Base-by-base conservation (phyloP, 2,329 filamentous ascomycete genomes). In the Phialemonium atrogriseum region DNA sequence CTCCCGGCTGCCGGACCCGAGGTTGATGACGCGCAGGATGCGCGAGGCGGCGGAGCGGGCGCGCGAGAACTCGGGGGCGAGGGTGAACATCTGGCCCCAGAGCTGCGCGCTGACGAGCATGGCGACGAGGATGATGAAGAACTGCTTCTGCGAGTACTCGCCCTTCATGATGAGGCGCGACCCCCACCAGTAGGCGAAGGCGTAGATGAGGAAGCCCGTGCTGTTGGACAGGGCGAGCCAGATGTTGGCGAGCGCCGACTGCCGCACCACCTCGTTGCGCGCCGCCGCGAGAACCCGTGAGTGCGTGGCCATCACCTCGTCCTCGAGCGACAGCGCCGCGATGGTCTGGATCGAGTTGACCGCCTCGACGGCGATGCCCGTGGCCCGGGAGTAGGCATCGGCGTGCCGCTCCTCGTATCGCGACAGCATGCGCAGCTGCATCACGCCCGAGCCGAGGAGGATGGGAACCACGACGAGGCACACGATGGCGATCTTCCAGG, bases 171-270 rank as follows among this genome's bases (percentile, higher is more conserved):
- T 83, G 41, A 77, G 73, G 44, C 74, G 80, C 0, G 80, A 69
- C 3, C 82, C 82, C 80, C 82, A 88, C 80, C 81, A 88, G 54
- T 86, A 87, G 0, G 81, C 79, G 32, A 88, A 68, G 0, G 80
- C 78, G 46, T 87, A 84, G 14, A 85, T 73, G 33, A 83, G 66
- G 46, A 80, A 81, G n/a, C 76, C 72, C 7, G 70, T 60, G 40
- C 67, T 70, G 48, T 76, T 72, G 11, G 74, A 66, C 21, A 78
- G 59, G 3, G 77, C 73, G 7, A 78, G 64, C 62, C 70, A 77
- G 10, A 77, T 49, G 47, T 75, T 79, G 23, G 68, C 67, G 39
- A 63, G 61, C 46, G 62, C 50, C 12, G 60, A 68, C 15, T 60
- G 61, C n/a, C 57, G 49, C 2, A 63, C 56, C 56, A 58, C 78